phyloP scores from a whole-genome alignment of 192 early-diverging fungal genomes.

The Linnemannia zychae region DNA sequence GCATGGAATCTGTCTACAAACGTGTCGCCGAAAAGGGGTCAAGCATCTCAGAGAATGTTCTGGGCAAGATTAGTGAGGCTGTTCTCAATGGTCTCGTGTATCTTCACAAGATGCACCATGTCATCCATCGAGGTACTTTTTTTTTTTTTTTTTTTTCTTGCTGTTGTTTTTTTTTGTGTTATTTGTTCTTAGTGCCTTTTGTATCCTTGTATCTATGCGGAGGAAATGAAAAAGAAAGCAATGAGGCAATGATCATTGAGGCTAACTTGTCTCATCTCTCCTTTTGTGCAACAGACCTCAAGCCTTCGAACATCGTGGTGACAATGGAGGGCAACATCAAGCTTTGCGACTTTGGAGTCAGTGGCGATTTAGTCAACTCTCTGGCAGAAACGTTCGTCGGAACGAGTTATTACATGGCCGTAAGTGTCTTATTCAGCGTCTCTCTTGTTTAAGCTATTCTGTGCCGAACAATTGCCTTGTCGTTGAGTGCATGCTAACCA shows the following conservation, averaged over 20 bases:
- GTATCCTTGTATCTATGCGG: background rate
- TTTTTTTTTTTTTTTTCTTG: background rate
- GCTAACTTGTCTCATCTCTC: background rate
- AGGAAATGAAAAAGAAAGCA: background rate
- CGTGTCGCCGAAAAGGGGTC: constrained; percentile 71
- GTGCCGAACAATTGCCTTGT: too few relatives aligned
- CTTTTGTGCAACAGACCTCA: constrained; percentile 77
- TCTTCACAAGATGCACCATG: constrained; percentile 80
- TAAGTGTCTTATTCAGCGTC: constrained; percentile 48
- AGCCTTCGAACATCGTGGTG: constrained; percentile 97
- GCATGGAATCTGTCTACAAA: constrained; percentile 95
- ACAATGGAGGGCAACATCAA: constrained; percentile 93
- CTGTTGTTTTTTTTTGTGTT: background rate
- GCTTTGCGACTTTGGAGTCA: constrained; percentile 98
- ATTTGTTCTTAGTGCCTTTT: background rate
- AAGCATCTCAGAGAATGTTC: constrained; percentile 86
- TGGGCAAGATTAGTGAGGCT: constrained; percentile 92
- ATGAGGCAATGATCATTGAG: too few relatives aligned
- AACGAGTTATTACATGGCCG: constrained; percentile 96
- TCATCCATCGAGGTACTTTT: constrained; percentile 89
- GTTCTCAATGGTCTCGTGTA: constrained; percentile 95
- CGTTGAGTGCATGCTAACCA: background rate
- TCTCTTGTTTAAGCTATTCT: background rate
- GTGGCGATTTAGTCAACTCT: constrained; percentile 89
- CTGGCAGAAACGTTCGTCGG: constrained; percentile 95